Evolutionary conservation across 1,284 basidiomycete species (phyloP).

Genomic region (Vanrija pseudolonga): DNA sequence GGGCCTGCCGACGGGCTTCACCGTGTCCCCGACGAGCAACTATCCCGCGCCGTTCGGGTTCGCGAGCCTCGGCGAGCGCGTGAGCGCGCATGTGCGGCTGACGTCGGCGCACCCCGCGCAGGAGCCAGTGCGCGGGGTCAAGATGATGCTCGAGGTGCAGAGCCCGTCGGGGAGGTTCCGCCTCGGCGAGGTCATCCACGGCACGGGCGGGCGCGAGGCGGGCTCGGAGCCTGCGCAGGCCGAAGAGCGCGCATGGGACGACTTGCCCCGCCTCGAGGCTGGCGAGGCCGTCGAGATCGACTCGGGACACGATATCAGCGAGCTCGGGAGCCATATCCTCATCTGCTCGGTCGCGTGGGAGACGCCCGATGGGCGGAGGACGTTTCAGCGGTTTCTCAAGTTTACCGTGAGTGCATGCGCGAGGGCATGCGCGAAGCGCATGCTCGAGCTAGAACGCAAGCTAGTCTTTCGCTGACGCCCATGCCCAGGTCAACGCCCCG

Average conservation of each 20-base stretch:
- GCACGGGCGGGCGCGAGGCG: slow-evolving; percentile 2
- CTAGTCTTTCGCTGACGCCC: neutral
- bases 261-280: slow-evolving; percentile 18
- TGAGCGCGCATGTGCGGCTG: slow-evolving; percentile 26
- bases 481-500: slow-evolving; percentile 72
- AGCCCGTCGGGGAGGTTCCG: slow-evolving; percentile 29
- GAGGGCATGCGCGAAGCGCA: neutral
- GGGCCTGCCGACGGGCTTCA: slow-evolving; percentile 15
- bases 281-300: slow-evolving; percentile 29
- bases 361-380: slow-evolving; percentile 62
- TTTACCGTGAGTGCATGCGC: slow-evolving; percentile 62
- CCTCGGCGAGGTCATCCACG: slow-evolving; percentile 41
- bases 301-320: slow-evolving; percentile 39
- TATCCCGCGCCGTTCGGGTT: slow-evolving; percentile 36
- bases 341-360: slow-evolving; percentile 45
- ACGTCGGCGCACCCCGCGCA: slow-evolving; percentile 3
- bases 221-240: slow-evolving; percentile 10
- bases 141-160: slow-evolving; percentile 46
- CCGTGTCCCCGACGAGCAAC: slow-evolving; percentile 38
- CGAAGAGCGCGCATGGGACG: slow-evolving; percentile 13
- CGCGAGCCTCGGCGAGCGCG: slow-evolving; percentile 34
- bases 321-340: slow-evolving; percentile 41
- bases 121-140: slow-evolving; percentile 29
- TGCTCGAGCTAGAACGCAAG: neutral
- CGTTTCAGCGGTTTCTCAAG: slow-evolving; percentile 82